phyloP scores from a whole-genome alignment of 805 yeast genomes.

The Lipomyces yamanashiensis region DNA sequence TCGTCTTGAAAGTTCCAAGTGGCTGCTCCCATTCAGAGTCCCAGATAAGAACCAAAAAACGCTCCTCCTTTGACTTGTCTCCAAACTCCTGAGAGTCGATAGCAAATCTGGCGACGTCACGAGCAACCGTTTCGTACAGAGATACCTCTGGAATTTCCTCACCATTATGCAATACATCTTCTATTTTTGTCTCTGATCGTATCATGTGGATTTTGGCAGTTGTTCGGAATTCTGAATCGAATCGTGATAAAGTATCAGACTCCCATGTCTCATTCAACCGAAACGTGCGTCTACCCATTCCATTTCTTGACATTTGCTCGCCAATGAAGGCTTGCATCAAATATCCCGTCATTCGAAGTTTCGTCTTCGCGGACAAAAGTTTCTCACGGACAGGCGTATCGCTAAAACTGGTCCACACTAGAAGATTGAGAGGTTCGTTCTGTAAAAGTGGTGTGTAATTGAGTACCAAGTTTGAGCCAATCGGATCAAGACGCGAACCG shows the following conservation, averaged over 20 bases:
- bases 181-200: conserved; percentile 65
- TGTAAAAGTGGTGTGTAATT: conserved; percentile 60
- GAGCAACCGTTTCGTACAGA: neutral
- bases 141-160: neutral
- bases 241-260: conserved; percentile 56
- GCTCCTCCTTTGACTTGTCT: conserved; percentile 49
- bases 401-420: conserved; percentile 42
- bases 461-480: conserved; percentile 43
- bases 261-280: conserved; percentile 70
- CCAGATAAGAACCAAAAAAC: conserved; percentile 80
- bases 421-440: conserved; percentile 80
- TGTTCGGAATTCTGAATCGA: conserved; percentile 54
- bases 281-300: conserved; percentile 79
- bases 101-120: conserved; percentile 41
- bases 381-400: conserved; percentile 61
- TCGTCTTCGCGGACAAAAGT: conserved; percentile 70
- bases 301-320: conserved; percentile 82
- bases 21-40: conserved; percentile 85
- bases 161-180: conserved; percentile 29
- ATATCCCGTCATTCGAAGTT: conserved; percentile 80
- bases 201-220: conserved; percentile 81
- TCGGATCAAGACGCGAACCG: neutral
- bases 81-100: conserved; percentile 59
- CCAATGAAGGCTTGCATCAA: conserved; percentile 89
- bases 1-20: conserved; percentile 86